A percentile compares a stretch with the other conserved stretches of the same genome.
These are phyloP conservation scores for Filobasidium uniguttulatum DNA, from an alignment of 1,284 basidiomycete genomes.

Conservation along the genomic window DNA sequence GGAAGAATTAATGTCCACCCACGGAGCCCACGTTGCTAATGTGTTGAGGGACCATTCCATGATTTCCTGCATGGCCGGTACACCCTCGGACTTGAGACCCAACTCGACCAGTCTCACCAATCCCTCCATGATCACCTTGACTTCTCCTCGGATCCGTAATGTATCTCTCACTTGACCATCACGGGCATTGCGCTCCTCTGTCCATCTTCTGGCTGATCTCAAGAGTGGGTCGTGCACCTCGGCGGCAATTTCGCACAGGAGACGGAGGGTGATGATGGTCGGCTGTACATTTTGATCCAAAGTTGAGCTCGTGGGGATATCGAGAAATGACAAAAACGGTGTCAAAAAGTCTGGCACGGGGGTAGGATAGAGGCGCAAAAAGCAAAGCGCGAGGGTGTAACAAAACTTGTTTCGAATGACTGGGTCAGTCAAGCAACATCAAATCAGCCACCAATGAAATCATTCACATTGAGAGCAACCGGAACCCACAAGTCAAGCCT, in stretches of 20 bases:
- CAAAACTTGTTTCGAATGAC: slow-evolving; percentile 79
- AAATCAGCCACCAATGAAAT: too few species aligned
- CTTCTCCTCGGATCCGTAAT: slow-evolving; percentile 72
- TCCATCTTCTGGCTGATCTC: slow-evolving; percentile 64
- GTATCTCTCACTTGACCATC: slow-evolving; percentile 75
- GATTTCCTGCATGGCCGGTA: slow-evolving; percentile 54
- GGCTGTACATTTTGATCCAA: slow-evolving; percentile 51
- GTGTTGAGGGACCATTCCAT: slow-evolving; percentile 81
- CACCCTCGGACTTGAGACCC: slow-evolving; percentile 45
- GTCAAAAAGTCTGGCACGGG: slow-evolving; percentile 34
- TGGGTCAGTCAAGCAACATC: slow-evolving; percentile 12
- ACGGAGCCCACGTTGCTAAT: slow-evolving; percentile 87
- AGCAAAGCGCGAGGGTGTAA: slow-evolving; percentile 88
- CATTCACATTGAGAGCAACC: background rate
- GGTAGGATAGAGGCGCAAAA: slow-evolving; percentile 54
- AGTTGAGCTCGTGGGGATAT: slow-evolving; percentile 27
- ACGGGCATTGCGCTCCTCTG: slow-evolving; percentile 52
- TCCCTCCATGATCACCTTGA: slow-evolving; percentile 70
- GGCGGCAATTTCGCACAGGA: slow-evolving; percentile 78
- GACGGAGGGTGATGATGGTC: slow-evolving; percentile 69
- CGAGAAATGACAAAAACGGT: slow-evolving; percentile 37
- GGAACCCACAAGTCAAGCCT: slow-evolving; percentile 30
- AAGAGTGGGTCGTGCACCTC: slow-evolving; percentile 86
- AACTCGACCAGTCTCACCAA: slow-evolving; percentile 72
- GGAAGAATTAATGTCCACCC: slow-evolving; percentile 95